Base-by-base conservation (phyloP, 805 yeast species). In the Teunomyces tritomae region DNA sequence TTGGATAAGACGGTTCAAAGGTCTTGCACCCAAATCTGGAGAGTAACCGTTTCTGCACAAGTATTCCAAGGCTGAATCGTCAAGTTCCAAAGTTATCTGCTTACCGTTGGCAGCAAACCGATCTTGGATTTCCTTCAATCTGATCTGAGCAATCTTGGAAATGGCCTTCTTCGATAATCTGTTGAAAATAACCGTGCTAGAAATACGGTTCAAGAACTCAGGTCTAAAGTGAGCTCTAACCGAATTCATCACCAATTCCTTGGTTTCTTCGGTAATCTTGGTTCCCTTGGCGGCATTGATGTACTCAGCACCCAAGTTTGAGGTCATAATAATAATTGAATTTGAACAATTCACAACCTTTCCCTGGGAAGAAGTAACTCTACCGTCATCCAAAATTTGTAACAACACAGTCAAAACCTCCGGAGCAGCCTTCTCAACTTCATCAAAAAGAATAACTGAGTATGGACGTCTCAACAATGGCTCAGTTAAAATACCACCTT, bases 391-490 rank as follows among this genome's bases (percentile, higher is more conserved):
- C 51, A 94, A 75, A 72, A 94, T 82, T 69, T 94, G 99, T 57
- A 94, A 77, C 60, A 94, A 76, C 16, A 94, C 86, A 7, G 97
- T 94, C 63, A 92, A 76, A 2, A 94, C 99, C 65, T 92, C 98
- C 1, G 99, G 99, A 5, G 96, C 96, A 13, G 99, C 99, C 70
- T 94, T 94, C 65, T 94, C 99, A 48, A 94, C 96, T 73, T 94
- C 99, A 70, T 94, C 99, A 62, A 94, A 94, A 52, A 94, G 76
- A 35, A 94, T 78, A n/a, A 94, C 99, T 5, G 97, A 89, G 71
- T 94, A 94, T 48, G 99, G 99, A 52, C 86, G 85, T 62, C 97
- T 81, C 51, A 89, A 79, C 48, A 94, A 77, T 55, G 94, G 96
- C 60, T 94, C 96, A 5, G 99, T 94, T 56, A 94, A 78, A 57